phyloP scores from a whole-genome alignment of 805 yeast genomes.

The Ogataea polymorpha region DNA sequence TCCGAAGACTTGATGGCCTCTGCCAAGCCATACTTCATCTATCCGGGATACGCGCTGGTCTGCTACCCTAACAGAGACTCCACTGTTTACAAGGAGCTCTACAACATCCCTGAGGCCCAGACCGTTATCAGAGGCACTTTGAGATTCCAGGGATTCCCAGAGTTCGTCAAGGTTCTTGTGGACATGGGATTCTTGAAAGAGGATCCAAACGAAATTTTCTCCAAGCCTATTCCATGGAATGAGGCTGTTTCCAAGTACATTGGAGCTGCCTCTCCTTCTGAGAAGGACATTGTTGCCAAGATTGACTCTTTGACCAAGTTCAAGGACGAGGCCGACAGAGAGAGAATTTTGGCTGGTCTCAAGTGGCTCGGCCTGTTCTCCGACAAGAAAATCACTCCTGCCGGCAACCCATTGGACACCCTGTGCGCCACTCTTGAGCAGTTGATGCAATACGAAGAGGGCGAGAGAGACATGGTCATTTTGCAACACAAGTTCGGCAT shows the following conservation, averaged over 20 bases:
- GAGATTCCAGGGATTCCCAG: conserved; percentile 98
- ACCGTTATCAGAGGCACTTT: conserved; percentile 96
- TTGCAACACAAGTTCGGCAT: conserved; percentile 98
- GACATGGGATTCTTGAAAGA: conserved; percentile 92
- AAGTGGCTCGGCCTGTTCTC: conserved; percentile 94
- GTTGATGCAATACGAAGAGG: conserved; percentile 92
- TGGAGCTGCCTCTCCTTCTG: conserved; percentile 67
- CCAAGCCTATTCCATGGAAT: conserved; percentile 71
- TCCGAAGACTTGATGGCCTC: conserved; percentile 93
- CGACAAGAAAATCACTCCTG: conserved; percentile 70
- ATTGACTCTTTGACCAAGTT: conserved; percentile 77
- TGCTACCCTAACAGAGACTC: conserved; percentile 99
- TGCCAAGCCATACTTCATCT: conserved; percentile 92
- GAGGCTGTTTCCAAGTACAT: conserved; percentile 75
- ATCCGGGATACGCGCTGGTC: conserved; percentile 93
- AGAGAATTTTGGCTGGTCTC: conserved; percentile 83
- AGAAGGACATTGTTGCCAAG: conserved; percentile 70
- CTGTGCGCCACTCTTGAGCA: conserved; percentile 94
- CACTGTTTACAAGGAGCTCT: conserved; percentile 86
- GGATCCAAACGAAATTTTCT: conserved; percentile 57
- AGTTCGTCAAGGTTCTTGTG: conserved; percentile 91
- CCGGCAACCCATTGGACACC: conserved; percentile 93
- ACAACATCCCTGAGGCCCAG: conserved; percentile 95
- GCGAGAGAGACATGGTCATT: conserved; percentile 92
- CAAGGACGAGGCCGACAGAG: conserved; percentile 77